Evolutionary conservation across 306 rosid genomes (phyloP), one percentile per base, ranked within the genome.

Genomic region (Canavalia gladiata): DNA sequence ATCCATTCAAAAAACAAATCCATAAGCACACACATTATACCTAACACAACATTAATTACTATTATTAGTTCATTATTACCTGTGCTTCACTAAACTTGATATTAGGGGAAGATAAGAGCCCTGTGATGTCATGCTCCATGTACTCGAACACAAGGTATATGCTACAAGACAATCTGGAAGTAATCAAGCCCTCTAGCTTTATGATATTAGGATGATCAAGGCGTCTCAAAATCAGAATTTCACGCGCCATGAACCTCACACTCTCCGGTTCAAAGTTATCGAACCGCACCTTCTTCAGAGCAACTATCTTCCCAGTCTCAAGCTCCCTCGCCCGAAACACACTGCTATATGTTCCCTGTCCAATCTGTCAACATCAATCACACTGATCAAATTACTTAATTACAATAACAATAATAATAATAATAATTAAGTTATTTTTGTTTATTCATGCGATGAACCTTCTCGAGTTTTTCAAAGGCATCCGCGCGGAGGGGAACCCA

Each of bases 251-350:
- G 68, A 95, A 95, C 77, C 97, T 76, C 7, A 94, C 98, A 57
- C 98, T 94, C 84, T 94, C 98, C 0, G 97, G 97, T 87, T 94
- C 97, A 35, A 91, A 92, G 74, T 91, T 92, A 76, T 94, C 97
- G 39, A 94, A 92, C 79, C 97, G 90, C 67, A 94, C 98, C 89
- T 94, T 92, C 94, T 94, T 94, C 86, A 94, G 30, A 10, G 98
- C 98, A 68, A 92, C 95, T 37, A 91, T 87, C 91, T 84, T 90
- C 83, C 98, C 92, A 0, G 95, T 92, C 68, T 91, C 97, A 0
- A 90, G 87, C 62, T 92, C 94, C 2, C 88, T 84, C 0, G 98
- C 97, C 66, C 97, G 86, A 76, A 94, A 94, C 31, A 94, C 98
- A 43, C 91, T 94, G 69, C 97, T 94, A 55, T 94, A 94, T 0